Conservation (phyloP, 305 asterid species). For the Stenogyne calaminthoides region DNA sequence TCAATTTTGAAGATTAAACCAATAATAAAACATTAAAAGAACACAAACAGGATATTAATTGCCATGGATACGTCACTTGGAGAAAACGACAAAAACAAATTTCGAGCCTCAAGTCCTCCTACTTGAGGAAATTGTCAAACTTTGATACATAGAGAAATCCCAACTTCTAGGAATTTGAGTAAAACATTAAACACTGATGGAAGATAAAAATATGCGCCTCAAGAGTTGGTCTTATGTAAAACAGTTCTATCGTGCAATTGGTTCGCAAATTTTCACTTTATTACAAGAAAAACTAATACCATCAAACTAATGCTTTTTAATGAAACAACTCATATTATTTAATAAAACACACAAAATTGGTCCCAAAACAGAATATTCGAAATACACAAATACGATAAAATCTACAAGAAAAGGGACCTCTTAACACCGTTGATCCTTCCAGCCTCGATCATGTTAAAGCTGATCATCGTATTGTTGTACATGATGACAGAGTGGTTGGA, state of each 20-base stretch:
- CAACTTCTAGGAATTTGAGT: neutral
- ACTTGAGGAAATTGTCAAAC: neutral
- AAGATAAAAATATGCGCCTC: neutral
- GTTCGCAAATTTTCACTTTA: neutral
- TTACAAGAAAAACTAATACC: neutral
- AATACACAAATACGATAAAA: constrained; percentile 14
- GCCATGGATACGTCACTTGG: neutral
- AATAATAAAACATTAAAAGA: neutral
- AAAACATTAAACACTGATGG: neutral
- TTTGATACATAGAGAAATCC: neutral
- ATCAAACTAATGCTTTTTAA: neutral
- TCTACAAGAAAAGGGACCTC: constrained; percentile 48
- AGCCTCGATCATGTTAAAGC: constrained; percentile 95
- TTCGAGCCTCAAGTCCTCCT: neutral
- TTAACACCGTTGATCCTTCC: constrained; percentile 70
- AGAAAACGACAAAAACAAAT: neutral
- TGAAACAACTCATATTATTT: neutral
- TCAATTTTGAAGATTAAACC: neutral
- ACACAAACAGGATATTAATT: neutral
- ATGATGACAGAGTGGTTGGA: constrained; percentile 91
- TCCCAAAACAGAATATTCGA: neutral
- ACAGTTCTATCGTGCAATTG: neutral
- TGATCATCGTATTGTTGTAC: constrained; percentile 93
- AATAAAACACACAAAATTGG: too few species aligned
- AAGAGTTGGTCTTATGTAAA: neutral